Percentiles rank a stretch among this genome's conserved stretches.
phyloP scores from a whole-genome alignment of 2,329 filamentous ascomycete genomes.

The Sclerotiophoma versabilis region DNA sequence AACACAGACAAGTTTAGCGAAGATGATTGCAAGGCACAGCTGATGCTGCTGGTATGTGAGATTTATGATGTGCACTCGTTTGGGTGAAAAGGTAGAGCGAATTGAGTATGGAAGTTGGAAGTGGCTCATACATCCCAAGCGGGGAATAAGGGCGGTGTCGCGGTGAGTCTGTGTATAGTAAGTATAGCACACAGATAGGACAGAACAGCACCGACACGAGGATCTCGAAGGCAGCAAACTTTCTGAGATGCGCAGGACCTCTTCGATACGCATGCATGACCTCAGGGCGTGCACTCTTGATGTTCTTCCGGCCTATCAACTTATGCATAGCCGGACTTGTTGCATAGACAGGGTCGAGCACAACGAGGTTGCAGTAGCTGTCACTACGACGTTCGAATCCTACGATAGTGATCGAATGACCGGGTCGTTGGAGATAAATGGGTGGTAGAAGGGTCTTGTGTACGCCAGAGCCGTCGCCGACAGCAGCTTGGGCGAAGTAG shows the following conservation, averaged over 20 bases:
- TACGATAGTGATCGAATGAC: slow-evolving; percentile 89
- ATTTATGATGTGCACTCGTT: too few relatives aligned
- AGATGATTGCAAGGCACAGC: neutral
- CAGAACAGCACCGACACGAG: slow-evolving; percentile 65
- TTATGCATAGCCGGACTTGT: slow-evolving; percentile 70
- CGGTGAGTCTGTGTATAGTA: slow-evolving; percentile 42
- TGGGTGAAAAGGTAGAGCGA: slow-evolving; percentile 18
- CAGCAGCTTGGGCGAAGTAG: slow-evolving; percentile 71
- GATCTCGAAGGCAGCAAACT: slow-evolving; percentile 79
- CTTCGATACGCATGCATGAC: slow-evolving; percentile 70
- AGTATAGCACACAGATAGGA: neutral
- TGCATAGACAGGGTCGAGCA: slow-evolving; percentile 87
- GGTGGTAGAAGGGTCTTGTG: slow-evolving; percentile 76
- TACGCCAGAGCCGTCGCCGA: slow-evolving; percentile 65
- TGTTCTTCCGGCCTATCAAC: slow-evolving; percentile 59
- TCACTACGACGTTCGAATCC: slow-evolving; percentile 76
- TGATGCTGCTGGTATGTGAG: too few relatives aligned
- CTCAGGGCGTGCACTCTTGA: slow-evolving; percentile 64
- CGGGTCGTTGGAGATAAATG: slow-evolving; percentile 89
- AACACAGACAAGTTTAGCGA: slow-evolving; percentile 33
- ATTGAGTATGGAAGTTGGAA: slow-evolving; percentile 1
- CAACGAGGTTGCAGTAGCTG: slow-evolving; percentile 73
- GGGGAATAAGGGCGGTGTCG: slow-evolving; percentile 47
- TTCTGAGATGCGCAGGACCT: slow-evolving; percentile 70
- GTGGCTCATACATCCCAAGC: slow-evolving; percentile 51